Percentiles rank a stretch among this genome's conserved stretches.
phyloP scores from a whole-genome alignment of 2,329 filamentous ascomycete species.

The Aspergillus terreus region DNA sequence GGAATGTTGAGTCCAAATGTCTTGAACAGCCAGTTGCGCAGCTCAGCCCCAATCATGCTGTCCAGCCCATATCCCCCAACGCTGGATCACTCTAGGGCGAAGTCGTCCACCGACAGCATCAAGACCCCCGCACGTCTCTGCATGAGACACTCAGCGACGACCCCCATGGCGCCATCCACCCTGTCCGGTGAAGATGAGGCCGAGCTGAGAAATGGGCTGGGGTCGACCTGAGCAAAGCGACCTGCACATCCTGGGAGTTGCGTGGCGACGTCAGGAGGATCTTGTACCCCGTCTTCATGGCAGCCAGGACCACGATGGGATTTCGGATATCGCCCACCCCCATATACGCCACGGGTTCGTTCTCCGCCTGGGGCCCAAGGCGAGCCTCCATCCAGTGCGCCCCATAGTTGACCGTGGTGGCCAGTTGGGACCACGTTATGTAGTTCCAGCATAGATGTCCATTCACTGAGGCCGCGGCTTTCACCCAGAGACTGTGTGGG shows the following conservation, averaged over 20 bases:
- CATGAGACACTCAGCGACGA: not conserved
- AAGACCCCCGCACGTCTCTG: not conserved
- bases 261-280: conserved; percentile 38
- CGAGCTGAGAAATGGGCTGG: not conserved
- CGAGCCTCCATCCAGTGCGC: no score
- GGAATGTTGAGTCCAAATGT: conserved; percentile 33
- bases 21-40: conserved; percentile 35
- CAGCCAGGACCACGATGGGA: not conserved
- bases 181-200: no score
- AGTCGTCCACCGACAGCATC: not conserved
- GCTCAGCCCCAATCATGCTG: conserved; percentile 41
- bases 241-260: conserved; percentile 35
- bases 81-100: not conserved
- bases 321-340: not conserved
- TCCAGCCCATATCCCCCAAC: conserved; percentile 37
- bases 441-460: no score
- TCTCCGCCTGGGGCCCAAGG: no score
- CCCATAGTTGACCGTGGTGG: no score
- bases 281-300: conserved; percentile 4
- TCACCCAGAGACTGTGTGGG: no score
- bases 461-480: no score
- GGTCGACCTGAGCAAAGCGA: conserved; percentile 24
- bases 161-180: not conserved
- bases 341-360: no score
- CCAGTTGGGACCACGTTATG: no score